phyloP scores from a whole-genome alignment of 192 early-diverging fungal species.

The Lobosporangium transversale region DNA sequence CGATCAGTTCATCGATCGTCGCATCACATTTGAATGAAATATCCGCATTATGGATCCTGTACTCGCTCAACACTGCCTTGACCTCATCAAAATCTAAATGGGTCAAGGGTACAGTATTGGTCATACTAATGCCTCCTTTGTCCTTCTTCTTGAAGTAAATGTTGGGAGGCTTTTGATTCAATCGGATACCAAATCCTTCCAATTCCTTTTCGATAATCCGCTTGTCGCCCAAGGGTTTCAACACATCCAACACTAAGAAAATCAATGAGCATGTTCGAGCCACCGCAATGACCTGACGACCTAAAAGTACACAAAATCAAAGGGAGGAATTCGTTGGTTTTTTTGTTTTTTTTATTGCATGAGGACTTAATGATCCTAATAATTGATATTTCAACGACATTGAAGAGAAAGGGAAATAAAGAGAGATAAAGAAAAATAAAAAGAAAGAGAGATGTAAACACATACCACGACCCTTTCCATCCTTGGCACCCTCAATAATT shows the following conservation, averaged over 20 bases:
- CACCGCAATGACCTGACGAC: constrained; percentile 92
- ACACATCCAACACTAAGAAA: constrained; percentile 95
- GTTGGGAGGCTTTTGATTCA: constrained; percentile 97
- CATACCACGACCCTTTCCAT: constrained; percentile 97
- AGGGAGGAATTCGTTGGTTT: no score
- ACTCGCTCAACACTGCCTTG: constrained; percentile 94
- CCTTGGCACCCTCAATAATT: constrained; percentile 98
- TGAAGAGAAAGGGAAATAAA: not conserved
- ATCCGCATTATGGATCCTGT: constrained; percentile 97
- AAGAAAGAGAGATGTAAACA: no score
- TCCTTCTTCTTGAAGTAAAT: constrained; percentile 98
- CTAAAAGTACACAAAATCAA: not conserved
- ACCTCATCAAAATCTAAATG: constrained; percentile 90
- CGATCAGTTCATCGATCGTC: constrained; percentile 95
- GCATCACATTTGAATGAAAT: constrained; percentile 93
- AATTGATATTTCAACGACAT: not conserved
- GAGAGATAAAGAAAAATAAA: no score
- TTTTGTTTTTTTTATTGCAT: no score
- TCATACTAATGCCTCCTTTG: constrained; percentile 96
- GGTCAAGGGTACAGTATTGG: constrained; percentile 90
- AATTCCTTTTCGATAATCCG: constrained; percentile 95
- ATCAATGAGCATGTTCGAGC: constrained; percentile 98
- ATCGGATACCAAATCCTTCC: constrained; percentile 96
- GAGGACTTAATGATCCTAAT: not conserved
- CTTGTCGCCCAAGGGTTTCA: constrained; percentile 97